Base-by-base conservation (phyloP, 2,329 filamentous ascomycete species). In the Colletotrichum acutatum region DNA sequence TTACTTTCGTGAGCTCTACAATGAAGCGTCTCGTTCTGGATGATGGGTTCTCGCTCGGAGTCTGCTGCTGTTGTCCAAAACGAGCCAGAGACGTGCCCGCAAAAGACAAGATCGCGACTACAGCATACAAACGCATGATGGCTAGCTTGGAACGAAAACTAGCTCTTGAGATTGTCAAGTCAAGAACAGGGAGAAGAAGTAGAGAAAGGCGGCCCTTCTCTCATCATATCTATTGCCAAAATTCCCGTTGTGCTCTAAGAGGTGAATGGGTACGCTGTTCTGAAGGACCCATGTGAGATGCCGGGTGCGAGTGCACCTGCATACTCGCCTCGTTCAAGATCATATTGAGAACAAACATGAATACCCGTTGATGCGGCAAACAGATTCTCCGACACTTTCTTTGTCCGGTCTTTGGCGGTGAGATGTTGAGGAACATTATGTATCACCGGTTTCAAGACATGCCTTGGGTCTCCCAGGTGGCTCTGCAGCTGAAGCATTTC, bases 21-120 rank as follows among this genome's bases (percentile, higher is more conserved):
- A 75, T 74, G 42, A 72, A 75, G 26, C 74, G 5, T 19, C 67
- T 72, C 4, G 69, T 37, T 9, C 26, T 24, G 42, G n/a, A 12
- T 19, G 32, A 26, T 16, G 14, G 53, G 1, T 16, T 2, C 0
- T 37, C 32, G 7, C 49, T 24, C 12, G 16, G 26, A 11, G 22
- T 16, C 9, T 26, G 19, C 19, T 37, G 7, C 16, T n/a, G 12
- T n/a, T 54, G 12, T 24, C 28, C 53, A n/a, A 70, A 65, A 24
- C 46, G 24, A n/a, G 70, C 66, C 6, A 49, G 22, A 12, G 53
- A n/a, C 0, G n/a, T n/a, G 14, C 46, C 61, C 34, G 28, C 34
- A 37, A 71, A 30, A 12, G 32, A 52, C 24, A 73, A 37, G 19
- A 62, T 42, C 7, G 54, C 8, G 24, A 66, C 8, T 8, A 54